A percentile compares a stretch with the other conserved stretches of the same genome.
These are phyloP conservation scores for Delonix regia DNA, from an alignment of 306 rosid genomes.

Conservation along the genomic window DNA sequence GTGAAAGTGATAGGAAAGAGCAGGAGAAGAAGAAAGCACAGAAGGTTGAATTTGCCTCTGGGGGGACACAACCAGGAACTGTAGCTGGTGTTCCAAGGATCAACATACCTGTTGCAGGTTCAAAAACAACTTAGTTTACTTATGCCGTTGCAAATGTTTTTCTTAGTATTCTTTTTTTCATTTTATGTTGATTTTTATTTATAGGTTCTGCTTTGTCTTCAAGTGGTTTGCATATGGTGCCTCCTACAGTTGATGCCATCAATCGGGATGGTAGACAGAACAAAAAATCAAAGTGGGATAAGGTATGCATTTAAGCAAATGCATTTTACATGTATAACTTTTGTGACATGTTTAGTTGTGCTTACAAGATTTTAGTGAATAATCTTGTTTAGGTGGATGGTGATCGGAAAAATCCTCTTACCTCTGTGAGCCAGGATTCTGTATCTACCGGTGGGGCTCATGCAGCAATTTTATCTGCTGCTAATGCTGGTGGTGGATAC, in stretches of 20 bases:
- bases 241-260: slow-evolving; percentile 50
- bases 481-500: slow-evolving; percentile 79
- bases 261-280: slow-evolving; percentile 66
- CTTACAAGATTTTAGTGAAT: slow-evolving; percentile 32
- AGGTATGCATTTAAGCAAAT: slow-evolving; percentile 43
- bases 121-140: slow-evolving; percentile 20
- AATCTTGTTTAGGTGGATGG: slow-evolving; percentile 69
- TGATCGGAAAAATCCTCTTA: slow-evolving; percentile 65
- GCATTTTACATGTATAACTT: background rate
- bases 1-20: slow-evolving; percentile 75
- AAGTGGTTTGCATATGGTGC: slow-evolving; percentile 56
- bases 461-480: slow-evolving; percentile 64
- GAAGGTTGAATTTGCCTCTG: slow-evolving; percentile 64
- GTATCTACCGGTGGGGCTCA: slow-evolving; percentile 65
- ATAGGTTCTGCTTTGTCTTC: slow-evolving; percentile 46
- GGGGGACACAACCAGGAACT: slow-evolving; percentile 64
- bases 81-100: slow-evolving; percentile 49
- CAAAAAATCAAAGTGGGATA: slow-evolving; percentile 65
- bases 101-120: slow-evolving; percentile 56
- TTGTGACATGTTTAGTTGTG: slow-evolving; percentile 22
- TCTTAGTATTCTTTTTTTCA: background rate
- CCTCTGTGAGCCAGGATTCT: slow-evolving; percentile 63
- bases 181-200: slow-evolving; percentile 28
- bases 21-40: slow-evolving; percentile 75
- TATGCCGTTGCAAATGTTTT: slow-evolving; percentile 18